A percentile compares a stretch with the other conserved stretches of the same genome.
phyloP scores from a whole-genome alignment of 495 filamentous ascomycete species.

The Hypoxylon fragiforme region DNA sequence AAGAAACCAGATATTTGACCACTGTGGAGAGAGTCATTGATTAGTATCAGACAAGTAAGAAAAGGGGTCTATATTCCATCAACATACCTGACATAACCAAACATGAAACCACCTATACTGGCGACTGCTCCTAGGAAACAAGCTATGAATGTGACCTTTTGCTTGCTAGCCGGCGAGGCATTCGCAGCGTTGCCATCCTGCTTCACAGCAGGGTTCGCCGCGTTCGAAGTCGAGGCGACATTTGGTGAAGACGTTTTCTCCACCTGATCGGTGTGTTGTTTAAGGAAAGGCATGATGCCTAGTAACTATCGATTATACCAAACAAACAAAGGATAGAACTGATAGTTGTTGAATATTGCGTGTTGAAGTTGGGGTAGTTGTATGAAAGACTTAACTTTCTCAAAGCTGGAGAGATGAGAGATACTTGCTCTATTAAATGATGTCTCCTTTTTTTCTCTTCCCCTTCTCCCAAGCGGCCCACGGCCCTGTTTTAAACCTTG shows the following conservation, averaged over 20 bases:
- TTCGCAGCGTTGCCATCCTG: conserved; percentile 15
- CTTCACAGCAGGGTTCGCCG: conserved; percentile 11
- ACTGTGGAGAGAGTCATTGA: conserved; percentile 12
- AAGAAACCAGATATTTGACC: conserved; percentile 61
- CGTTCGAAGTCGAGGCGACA: conserved; percentile 5
- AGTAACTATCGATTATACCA: neutral
- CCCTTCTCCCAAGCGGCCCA: conserved; percentile 4
- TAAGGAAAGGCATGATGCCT: conserved; percentile 28
- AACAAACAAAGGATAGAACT: too few relatives aligned
- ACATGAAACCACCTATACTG: conserved; percentile 79
- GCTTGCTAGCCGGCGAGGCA: conserved; percentile 10
- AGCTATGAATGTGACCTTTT: conserved; percentile 44
- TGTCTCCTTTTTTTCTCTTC: too few relatives aligned
- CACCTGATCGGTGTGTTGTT: conserved; percentile 24
- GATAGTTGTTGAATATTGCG: too few relatives aligned
- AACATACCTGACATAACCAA: conserved; percentile 71
- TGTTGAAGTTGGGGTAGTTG: too few relatives aligned
- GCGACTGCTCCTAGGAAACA: conserved; percentile 50
- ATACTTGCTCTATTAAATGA: too few relatives aligned
- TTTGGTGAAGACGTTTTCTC: conserved; percentile 27
- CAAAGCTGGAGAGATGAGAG: neutral
- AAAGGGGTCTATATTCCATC: conserved; percentile 2
- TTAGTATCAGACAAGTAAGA: neutral
- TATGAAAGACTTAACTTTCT: neutral
- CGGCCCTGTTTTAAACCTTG: conserved; percentile 19